These are phyloP conservation scores for Geum urbanum DNA, from an alignment of 306 rosid genomes.

Conservation along the genomic window DNA sequence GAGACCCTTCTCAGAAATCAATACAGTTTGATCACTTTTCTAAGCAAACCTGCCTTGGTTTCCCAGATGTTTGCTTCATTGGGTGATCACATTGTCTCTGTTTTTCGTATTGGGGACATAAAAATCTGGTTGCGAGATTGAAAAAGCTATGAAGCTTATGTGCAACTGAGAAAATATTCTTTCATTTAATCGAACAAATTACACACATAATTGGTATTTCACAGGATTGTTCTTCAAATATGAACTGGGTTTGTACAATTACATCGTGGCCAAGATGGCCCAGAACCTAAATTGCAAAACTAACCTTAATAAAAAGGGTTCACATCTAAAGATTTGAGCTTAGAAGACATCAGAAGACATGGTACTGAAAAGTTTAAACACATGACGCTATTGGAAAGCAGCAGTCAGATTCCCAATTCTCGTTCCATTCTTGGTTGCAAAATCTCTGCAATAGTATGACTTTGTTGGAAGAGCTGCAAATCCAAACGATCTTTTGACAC, in stretches of 20 bases:
- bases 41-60: constrained; percentile 48
- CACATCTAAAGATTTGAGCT: not conserved
- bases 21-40: constrained; percentile 40
- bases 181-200: not conserved
- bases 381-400: no score
- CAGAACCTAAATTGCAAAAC: not conserved
- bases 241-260: not conserved
- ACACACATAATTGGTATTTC: not conserved
- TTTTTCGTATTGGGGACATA: no score
- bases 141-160: not conserved
- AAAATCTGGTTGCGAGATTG: no score
- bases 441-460: constrained; percentile 43
- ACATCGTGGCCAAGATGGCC: not conserved
- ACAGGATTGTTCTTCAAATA: not conserved
- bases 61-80: constrained; percentile 48
- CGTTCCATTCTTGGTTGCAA: constrained; percentile 29
- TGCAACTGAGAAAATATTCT: not conserved
- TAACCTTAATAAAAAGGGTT: not conserved
- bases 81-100: constrained; percentile 30
- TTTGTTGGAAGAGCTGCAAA: constrained; percentile 33
- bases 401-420: constrained; percentile 55
- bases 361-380: no score
- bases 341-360: no score
- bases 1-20: constrained; percentile 58
- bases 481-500: constrained; percentile 28